Base-by-base conservation (phyloP, 208 protist species). In the Acanthamoeba lenticulata region DNA sequence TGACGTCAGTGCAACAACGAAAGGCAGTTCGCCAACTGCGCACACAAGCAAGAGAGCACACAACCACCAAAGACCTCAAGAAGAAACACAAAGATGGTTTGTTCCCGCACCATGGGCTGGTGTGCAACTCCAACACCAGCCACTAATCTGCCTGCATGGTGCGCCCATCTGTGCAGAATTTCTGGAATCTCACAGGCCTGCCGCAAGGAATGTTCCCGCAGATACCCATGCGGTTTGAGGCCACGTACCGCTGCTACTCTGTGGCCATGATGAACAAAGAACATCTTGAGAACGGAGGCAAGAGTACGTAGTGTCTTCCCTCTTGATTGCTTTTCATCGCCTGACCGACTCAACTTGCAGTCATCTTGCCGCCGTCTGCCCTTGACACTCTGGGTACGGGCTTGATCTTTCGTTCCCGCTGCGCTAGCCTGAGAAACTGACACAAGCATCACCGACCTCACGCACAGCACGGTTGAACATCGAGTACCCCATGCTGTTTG, bases 401-500 rank as follows among this genome's bases (percentile, higher is more conserved):
- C n/a, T n/a, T n/a, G n/a, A n/a, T n/a, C n/a, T n/a, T n/a, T n/a
- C n/a, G n/a, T n/a, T n/a, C n/a, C n/a, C n/a, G n/a, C n/a, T n/a
- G n/a, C n/a, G n/a, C n/a, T n/a, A n/a, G n/a, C n/a, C n/a, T 60
- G 13, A 7, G 21, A 60, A 19, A n/a, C n/a, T 15, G 52, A 34
- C 29, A 45, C 7, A 92, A 90, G 15, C 60, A 11, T 72, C 38
- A 5, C 45, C 40, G 7, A n/a, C 36, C 5, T 34, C 27, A 44
- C 29, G 47, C 7, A 24, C 55, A 93, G 55, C 81, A 21, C 42
- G 42, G 36, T 95, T 95, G 34, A 94, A 92, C 55, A 90, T 95
- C 32, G 60, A 85, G 65, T 95, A 72, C 21, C 95, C 95, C 36
- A 96, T 96, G 94, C 62, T 94, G 32, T 96, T 96, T 77, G 74